phyloP scores from a whole-genome alignment of 2,329 filamentous ascomycete genomes.

The Verticillium nubilum region DNA sequence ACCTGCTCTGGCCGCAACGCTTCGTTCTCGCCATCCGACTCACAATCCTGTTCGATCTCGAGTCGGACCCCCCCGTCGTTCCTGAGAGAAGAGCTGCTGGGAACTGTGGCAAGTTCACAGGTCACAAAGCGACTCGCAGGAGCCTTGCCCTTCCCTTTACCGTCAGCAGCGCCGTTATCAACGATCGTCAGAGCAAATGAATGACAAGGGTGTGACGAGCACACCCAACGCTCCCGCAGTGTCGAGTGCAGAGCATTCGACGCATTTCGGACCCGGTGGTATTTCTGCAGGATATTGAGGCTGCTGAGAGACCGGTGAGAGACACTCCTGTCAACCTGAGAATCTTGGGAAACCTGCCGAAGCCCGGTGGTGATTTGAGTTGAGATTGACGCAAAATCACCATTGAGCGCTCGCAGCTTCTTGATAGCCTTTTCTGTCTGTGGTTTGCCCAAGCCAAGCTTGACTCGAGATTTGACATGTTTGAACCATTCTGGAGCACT shows the following conservation, averaged over 20 bases:
- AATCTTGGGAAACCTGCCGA: neutral
- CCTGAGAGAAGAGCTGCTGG: neutral
- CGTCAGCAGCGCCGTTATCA: neutral
- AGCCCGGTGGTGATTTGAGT: constrained; percentile 6
- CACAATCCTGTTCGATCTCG: constrained; percentile 10
- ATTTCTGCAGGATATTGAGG: neutral
- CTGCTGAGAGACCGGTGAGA: neutral
- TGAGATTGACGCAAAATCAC: constrained; percentile 14
- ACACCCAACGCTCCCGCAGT: neutral
- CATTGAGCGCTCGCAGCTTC: constrained; percentile 9
- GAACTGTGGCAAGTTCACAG: neutral
- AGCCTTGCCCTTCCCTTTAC: neutral
- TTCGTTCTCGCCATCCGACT: constrained; percentile 8
- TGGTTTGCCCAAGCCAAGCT: constrained; percentile 5
- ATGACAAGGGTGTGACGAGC: neutral
- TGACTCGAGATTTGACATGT: constrained; percentile 3
- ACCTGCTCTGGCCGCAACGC: neutral
- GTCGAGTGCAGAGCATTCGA: neutral
- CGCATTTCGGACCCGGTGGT: constrained; percentile 3
- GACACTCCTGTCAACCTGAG: neutral
- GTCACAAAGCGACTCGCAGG: neutral
- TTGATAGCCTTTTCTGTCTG: constrained; percentile 4
- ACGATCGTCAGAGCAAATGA: neutral
- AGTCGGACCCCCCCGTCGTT: neutral
- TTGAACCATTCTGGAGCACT: constrained; percentile 1